Conservation (phyloP, 2,329 filamentous ascomycete species). For the Penicillium sp. region DNA sequence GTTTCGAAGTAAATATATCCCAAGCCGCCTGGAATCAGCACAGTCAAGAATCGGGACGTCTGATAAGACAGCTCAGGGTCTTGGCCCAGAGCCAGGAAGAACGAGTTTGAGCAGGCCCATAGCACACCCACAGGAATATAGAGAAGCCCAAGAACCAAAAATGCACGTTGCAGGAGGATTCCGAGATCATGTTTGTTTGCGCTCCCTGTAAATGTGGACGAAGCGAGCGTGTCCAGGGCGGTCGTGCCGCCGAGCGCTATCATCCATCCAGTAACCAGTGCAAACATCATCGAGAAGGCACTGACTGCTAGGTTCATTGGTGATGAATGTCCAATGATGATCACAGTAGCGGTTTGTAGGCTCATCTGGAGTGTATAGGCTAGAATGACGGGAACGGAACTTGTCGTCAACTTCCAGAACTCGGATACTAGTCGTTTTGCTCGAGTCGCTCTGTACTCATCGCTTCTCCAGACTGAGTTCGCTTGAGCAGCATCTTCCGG, state of each 20-base stretch:
- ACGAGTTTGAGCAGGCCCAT: slow-evolving; percentile 72
- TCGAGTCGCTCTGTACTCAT: slow-evolving; percentile 10
- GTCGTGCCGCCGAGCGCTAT: slow-evolving; percentile 84
- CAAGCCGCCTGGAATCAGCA: slow-evolving; percentile 76
- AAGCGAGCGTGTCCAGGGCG: slow-evolving; percentile 81
- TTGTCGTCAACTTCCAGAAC: slow-evolving; percentile 67
- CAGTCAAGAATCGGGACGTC: slow-evolving; percentile 70
- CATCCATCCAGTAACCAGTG: slow-evolving; percentile 85
- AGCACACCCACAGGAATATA: slow-evolving; percentile 72
- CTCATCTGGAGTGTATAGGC: slow-evolving; percentile 86
- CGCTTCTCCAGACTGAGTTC: not conserved
- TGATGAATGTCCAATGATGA: slow-evolving; percentile 77
- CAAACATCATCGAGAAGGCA: slow-evolving; percentile 92
- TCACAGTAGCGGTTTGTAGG: slow-evolving; percentile 76
- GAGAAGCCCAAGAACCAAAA: slow-evolving; percentile 70
- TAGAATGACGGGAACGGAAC: slow-evolving; percentile 75
- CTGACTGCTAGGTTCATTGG: slow-evolving; percentile 78
- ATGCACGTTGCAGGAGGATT: slow-evolving; percentile 72
- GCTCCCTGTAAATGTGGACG: slow-evolving; percentile 78
- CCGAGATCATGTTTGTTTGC: slow-evolving; percentile 77
- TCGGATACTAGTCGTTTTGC: slow-evolving; percentile 54
- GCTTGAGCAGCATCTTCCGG: not conserved
- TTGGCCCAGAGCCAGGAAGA: slow-evolving; percentile 76
- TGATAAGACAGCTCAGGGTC: slow-evolving; percentile 74
- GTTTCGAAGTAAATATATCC: slow-evolving; percentile 88